Conservation (phyloP, 1,284 basidiomycete species). For the Rhodofomes roseus region DNA sequence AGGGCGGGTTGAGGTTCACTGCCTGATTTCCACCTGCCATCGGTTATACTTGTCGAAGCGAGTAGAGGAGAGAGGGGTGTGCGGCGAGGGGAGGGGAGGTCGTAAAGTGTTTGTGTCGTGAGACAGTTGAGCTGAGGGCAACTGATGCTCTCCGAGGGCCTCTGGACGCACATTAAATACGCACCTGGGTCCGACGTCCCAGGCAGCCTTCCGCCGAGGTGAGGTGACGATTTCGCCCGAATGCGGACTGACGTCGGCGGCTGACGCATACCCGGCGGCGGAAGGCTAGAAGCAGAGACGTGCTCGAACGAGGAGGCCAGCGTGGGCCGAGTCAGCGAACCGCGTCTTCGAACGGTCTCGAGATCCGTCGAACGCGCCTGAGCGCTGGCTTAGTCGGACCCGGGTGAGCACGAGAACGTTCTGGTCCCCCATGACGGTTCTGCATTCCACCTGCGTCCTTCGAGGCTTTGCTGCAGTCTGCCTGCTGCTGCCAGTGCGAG, state of each 20-base stretch:
- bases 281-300: not conserved
- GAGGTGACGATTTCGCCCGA: conserved; percentile 4
- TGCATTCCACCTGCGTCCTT: not conserved
- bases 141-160: not conserved
- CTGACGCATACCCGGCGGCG: conserved; percentile 1
- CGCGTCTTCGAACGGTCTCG: not conserved
- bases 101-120: conserved; percentile 3
- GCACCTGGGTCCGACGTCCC: not conserved
- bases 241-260: not conserved
- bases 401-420: conserved; percentile 1
- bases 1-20: conserved; percentile 14
- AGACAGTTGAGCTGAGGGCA: conserved; percentile 3
- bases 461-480: no score
- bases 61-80: not conserved
- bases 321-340: not conserved
- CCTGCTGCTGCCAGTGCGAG: no score
- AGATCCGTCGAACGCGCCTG: conserved; percentile 1
- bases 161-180: not conserved
- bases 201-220: not conserved
- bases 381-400: conserved; percentile 4
- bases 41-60: not conserved
- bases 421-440: not conserved
- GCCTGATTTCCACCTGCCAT: conserved; percentile 12
- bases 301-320: not conserved
- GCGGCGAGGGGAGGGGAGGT: not conserved